These are phyloP conservation scores for Trichoderma atroviride DNA, from an alignment of 2,329 filamentous ascomycete genomes.

Conservation along the genomic window DNA sequence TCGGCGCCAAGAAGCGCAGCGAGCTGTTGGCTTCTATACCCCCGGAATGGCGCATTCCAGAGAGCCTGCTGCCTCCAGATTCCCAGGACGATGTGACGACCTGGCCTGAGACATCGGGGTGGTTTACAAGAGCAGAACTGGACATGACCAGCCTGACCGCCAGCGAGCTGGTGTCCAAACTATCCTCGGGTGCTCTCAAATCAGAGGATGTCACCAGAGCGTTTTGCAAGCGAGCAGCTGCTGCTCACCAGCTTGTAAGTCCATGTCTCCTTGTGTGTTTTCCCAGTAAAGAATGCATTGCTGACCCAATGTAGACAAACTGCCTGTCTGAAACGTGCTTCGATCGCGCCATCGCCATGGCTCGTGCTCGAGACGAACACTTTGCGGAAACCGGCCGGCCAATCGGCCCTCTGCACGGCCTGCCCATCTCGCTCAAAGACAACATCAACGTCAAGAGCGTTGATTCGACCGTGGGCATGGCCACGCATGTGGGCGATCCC, in stretches of 20 bases:
- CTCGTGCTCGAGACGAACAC: constrained; percentile 53
- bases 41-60: constrained; percentile 58
- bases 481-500: constrained; percentile 61
- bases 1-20: constrained; percentile 48
- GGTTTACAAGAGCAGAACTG: constrained; percentile 56
- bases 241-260: constrained; percentile 60
- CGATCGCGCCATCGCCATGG: constrained; percentile 52
- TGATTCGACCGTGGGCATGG: constrained; percentile 66
- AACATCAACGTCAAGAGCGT: constrained; percentile 65
- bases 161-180: constrained; percentile 43
- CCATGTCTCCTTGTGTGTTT: constrained; percentile 30
- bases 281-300: neutral
- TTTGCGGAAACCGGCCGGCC: constrained; percentile 50
- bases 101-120: constrained; percentile 60
- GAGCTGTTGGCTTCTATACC: constrained; percentile 55
- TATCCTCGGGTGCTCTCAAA: constrained; percentile 42
- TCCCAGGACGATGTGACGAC: constrained; percentile 58
- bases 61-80: constrained; percentile 54
- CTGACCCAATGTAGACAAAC: constrained; percentile 44
- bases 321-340: constrained; percentile 60
- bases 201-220: constrained; percentile 49
- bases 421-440: constrained; percentile 70
- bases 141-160: constrained; percentile 52
- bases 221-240: constrained; percentile 57
- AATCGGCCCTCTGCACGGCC: constrained; percentile 65